A percentile compares a stretch with the other conserved stretches of the same genome.
phyloP scores from a whole-genome alignment of 306 rosid genomes.

The Quercus wislizeni region DNA sequence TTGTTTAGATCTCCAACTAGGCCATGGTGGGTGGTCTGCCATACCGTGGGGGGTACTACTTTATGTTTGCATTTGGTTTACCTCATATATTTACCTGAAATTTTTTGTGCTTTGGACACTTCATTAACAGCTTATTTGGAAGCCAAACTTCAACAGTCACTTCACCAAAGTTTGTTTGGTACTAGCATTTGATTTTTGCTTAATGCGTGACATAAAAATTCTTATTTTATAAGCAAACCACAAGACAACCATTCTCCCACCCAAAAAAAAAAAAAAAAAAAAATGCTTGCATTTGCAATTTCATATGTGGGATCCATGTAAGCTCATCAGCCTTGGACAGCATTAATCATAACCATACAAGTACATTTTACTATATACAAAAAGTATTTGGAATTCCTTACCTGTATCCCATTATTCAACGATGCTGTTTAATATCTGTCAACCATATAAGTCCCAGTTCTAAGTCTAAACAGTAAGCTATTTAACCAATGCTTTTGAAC shows the following conservation, averaged over 20 bases:
- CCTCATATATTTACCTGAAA: slow-evolving; percentile 4
- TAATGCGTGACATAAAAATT: slow-evolving; percentile 1
- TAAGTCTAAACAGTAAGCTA: background rate
- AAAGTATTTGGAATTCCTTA: slow-evolving; percentile 1
- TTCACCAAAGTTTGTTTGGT: slow-evolving; percentile 28
- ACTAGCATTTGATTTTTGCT: slow-evolving; percentile 22
- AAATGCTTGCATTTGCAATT: slow-evolving; percentile 20
- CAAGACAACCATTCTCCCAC: slow-evolving; percentile 40
- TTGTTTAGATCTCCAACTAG: slow-evolving; percentile 13
- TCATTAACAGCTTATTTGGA: slow-evolving; percentile 30
- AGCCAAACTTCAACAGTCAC: slow-evolving; percentile 60
- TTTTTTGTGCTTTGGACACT: background rate
- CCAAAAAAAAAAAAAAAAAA: slow-evolving; percentile 13
- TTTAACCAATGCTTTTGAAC: background rate
- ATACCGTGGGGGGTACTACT: slow-evolving; percentile 1
- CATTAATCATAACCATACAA: slow-evolving; percentile 6
- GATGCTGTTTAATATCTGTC: background rate
- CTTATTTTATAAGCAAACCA: slow-evolving; percentile 22
- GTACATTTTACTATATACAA: slow-evolving; percentile 3
- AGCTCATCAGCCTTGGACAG: slow-evolving; percentile 1
- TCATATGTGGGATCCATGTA: slow-evolving; percentile 11
- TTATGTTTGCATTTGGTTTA: slow-evolving; percentile 30
- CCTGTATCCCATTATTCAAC: slow-evolving; percentile 8
- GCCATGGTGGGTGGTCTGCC: slow-evolving; percentile 44
- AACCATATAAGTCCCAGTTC: background rate